Percentiles rank a stretch among this genome's conserved stretches.
Evolutionary conservation across 768 basidiomycete genomes (phyloP).

Genomic region (Mycena latifolia): DNA sequence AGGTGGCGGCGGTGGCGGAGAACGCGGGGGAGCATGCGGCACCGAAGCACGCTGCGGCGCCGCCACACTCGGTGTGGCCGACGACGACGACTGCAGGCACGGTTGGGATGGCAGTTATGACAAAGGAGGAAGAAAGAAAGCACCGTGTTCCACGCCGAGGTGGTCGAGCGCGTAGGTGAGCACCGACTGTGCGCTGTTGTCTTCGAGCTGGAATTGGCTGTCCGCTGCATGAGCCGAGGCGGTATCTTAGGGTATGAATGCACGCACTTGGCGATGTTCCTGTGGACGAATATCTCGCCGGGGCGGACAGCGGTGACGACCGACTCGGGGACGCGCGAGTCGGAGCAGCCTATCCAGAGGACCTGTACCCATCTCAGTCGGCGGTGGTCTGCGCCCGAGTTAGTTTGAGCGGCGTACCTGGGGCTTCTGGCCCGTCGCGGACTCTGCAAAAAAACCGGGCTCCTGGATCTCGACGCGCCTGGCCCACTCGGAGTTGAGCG

Average conservation of each 20-base stretch:
- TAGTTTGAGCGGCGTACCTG: constrained; percentile 63
- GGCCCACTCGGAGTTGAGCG: constrained; percentile 79
- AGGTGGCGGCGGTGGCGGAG: constrained; percentile 44
- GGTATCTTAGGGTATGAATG: background rate
- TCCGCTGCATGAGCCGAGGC: constrained; percentile 17
- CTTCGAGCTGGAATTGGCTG: constrained; percentile 81
- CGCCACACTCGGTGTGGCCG: constrained; percentile 89
- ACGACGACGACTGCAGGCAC: constrained; percentile 74
- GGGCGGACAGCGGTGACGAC: constrained; percentile 77
- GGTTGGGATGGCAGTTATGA: constrained; percentile 1
- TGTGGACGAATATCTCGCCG: constrained; percentile 86
- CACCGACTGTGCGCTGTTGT: constrained; percentile 79
- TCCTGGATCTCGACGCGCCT: constrained; percentile 64
- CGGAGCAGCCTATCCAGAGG: constrained; percentile 86
- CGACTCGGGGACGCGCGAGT: constrained; percentile 88
- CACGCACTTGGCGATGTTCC: constrained; percentile 91
- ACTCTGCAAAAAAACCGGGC: constrained; percentile 72
- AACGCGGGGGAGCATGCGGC: constrained; percentile 55
- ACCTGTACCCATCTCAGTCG: constrained; percentile 57
- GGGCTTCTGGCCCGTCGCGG: constrained; percentile 74
- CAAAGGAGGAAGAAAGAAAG: constrained; percentile 48
- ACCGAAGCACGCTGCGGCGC: constrained; percentile 68
- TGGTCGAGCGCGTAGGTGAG: constrained; percentile 79
- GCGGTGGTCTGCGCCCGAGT: too few species aligned
- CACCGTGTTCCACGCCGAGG: constrained; percentile 84